A percentile compares a stretch with the other conserved stretches of the same genome.
phyloP scores from a whole-genome alignment of 306 rosid genomes.

The Purshia tridentata region DNA sequence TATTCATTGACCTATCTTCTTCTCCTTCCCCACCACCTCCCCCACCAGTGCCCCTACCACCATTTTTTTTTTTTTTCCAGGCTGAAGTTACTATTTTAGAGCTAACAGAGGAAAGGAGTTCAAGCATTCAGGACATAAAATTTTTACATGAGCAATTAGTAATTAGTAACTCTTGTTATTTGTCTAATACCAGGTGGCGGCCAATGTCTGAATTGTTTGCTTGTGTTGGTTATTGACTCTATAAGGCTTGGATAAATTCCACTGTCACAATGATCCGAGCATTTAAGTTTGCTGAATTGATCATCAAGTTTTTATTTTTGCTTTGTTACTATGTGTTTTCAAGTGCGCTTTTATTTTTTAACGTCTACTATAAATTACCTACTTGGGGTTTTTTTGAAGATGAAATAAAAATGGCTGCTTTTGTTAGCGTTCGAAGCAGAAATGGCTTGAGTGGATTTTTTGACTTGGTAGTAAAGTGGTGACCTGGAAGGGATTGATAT shows the following conservation, averaged over 20 bases:
- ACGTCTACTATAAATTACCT: not conserved
- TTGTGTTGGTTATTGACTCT: not conserved
- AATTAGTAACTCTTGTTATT: constrained; percentile 27
- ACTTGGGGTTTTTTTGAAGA: too few species aligned
- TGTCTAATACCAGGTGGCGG: not conserved
- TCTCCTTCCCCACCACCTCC: too few species aligned
- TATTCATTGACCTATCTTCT: too few species aligned
- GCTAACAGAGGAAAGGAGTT: constrained; percentile 67
- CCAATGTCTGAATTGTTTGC: not conserved
- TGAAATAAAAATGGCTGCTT: too few species aligned
- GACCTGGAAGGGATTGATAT: too few species aligned
- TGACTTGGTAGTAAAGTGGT: too few species aligned
- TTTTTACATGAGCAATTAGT: constrained; percentile 55
- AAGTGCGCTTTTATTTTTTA: not conserved
- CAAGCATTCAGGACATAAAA: constrained; percentile 52
- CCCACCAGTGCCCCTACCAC: too few species aligned
- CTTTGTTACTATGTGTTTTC: not conserved
- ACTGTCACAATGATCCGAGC: not conserved
- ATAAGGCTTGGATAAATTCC: not conserved
- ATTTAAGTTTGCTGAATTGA: not conserved
- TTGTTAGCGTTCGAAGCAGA: too few species aligned
- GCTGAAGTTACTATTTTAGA: constrained; percentile 57
- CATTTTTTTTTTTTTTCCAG: constrained; percentile 35
- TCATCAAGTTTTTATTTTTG: not conserved
- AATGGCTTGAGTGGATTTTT: too few species aligned